A percentile compares a stretch with the other conserved stretches of the same genome.
Evolutionary conservation across 352 stramenopile genomes (phyloP).

Genomic region (Globisporangium takayamanum): DNA sequence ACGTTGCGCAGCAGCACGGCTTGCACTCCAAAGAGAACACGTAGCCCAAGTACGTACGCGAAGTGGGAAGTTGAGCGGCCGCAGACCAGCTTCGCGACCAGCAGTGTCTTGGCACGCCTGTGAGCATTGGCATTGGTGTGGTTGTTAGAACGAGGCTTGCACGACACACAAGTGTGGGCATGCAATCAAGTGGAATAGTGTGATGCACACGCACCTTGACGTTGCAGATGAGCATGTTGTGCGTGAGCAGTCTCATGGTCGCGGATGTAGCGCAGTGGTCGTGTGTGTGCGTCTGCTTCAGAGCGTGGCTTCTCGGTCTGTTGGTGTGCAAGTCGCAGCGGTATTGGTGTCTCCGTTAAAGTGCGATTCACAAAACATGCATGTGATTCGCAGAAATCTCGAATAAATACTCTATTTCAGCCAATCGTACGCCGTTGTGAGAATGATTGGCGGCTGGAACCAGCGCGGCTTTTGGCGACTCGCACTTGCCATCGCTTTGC

Average conservation of each 20-base stretch:
- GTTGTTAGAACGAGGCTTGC: no score
- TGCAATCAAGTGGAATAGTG: background rate
- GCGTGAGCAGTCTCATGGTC: constrained; percentile 75
- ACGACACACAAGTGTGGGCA: background rate
- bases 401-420: constrained; percentile 1
- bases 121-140: background rate
- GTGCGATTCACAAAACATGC: no score
- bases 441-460: constrained; percentile 38
- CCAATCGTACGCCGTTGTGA: background rate
- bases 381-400: no score
- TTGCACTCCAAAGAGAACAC: background rate
- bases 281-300: background rate
- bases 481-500: background rate
- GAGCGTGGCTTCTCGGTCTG: no score
- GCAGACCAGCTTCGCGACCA: constrained; percentile 41
- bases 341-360: no score
- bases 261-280: background rate
- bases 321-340: no score
- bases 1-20: background rate
- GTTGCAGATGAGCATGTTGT: constrained; percentile 87
- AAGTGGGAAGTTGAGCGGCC: constrained; percentile 79
- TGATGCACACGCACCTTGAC: constrained; percentile 41
- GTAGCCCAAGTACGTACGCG: constrained; percentile 24
- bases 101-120: constrained; percentile 74
- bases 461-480: constrained; percentile 7